Evolutionary conservation across 176 grass and related monocot species (phyloP), one percentile per base, ranked within the genome.

Genomic region (Hordeum marinum): DNA sequence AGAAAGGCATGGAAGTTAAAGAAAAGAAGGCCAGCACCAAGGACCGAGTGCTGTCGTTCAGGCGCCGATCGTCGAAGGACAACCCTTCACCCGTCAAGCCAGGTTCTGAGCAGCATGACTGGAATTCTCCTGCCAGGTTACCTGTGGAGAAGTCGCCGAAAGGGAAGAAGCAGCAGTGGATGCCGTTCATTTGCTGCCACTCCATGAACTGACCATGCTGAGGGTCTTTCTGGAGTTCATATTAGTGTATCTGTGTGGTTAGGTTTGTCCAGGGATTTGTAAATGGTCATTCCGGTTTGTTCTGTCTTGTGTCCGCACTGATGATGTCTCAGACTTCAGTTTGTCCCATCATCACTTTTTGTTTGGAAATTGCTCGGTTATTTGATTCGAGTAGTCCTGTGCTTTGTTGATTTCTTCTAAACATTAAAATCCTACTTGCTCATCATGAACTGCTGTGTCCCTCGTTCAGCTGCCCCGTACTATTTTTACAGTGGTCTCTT

Each of bases 61-160:
- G 73, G 66, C 83, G 80, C 23, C 46, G 71, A 25, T 42, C 43
- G 3, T 87, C 70, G 0, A 84, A 82, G 39, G 89, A 87, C 39
- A 71, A 48, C 7, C 63, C 17, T 8, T 78, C 71, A 3, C 71
- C 80, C 0, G 40, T 8, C 55, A 88, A 72, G 61, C 62, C 91
- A 8, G 77, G 66, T 46, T 75, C 87, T 14, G 86, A 59, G 82
- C 81, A 89, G 41, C 84, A 82, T 45, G 89, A 91, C 57, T 94
- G 87, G 92, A 91, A 91, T 74, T 94, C 89, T 14, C 89, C 89
- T 2, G 92, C 89, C 2, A 89, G 92, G 87, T 63, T 94, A 40
- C 89, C 89, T 0, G 66, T 55, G 0, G 72, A 80, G 69, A 94
- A 87, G 84, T 89, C 77, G 60, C 48, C 73, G 6, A 78, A 80